Percentiles rank a stretch among this genome's conserved stretches.
Evolutionary conservation across 192 early-diverging fungal species (phyloP).

Genomic region (Coemansia asiatica): DNA sequence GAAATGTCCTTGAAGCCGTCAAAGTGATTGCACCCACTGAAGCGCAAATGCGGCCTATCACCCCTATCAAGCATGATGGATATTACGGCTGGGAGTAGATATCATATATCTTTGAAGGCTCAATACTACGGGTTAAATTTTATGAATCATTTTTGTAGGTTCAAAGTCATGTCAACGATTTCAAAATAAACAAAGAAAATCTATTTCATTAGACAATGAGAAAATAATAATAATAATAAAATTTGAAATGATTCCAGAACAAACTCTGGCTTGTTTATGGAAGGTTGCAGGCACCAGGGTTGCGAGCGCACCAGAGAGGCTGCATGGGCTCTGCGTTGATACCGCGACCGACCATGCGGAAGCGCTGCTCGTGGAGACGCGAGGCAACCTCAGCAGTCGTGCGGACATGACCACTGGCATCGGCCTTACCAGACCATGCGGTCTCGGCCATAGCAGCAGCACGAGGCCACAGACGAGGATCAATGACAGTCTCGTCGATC

Average conservation of each 20-base stretch:
- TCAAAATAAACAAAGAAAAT: too few relatives aligned
- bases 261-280: conserved; percentile 8
- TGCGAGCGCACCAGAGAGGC: conserved; percentile 70
- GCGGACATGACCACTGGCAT: conserved; percentile 56
- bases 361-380: conserved; percentile 70
- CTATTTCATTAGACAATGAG: too few relatives aligned
- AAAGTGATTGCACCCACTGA: too few relatives aligned
- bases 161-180: too few relatives aligned
- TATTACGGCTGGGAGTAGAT: conserved; percentile 5
- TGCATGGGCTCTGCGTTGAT: conserved; percentile 70
- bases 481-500: conserved; percentile 59
- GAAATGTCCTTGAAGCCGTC: too few relatives aligned
- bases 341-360: conserved; percentile 66
- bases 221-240: not conserved
- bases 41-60: too few relatives aligned
- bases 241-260: not conserved
- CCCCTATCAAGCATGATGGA: not conserved
- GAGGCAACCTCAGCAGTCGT: conserved; percentile 61
- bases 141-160: too few relatives aligned
- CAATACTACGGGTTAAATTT: too few relatives aligned
- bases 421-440: conserved; percentile 67
- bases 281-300: conserved; percentile 58
- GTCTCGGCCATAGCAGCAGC: conserved; percentile 66
- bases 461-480: conserved; percentile 69
- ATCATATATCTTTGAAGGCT: too few relatives aligned